phyloP scores from a whole-genome alignment of 164 flowering plant species.

The Berberis thunbergii region DNA sequence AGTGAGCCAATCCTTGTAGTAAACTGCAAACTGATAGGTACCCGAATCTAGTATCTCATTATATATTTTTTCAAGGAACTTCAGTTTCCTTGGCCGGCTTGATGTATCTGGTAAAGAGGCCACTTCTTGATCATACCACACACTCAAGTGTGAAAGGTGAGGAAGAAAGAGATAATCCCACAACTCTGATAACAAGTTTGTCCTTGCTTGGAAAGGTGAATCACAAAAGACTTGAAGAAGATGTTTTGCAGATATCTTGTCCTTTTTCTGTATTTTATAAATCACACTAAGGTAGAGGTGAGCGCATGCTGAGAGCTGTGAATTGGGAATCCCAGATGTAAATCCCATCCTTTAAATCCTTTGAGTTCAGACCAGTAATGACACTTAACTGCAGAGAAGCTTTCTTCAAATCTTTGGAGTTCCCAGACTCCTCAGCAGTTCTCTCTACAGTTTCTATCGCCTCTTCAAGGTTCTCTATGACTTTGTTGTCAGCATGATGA shows the following conservation, averaged over 20 bases:
- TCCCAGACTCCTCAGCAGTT: conserved; percentile 32
- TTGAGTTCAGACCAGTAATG: conserved; percentile 50
- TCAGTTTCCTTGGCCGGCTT: conserved; percentile 30
- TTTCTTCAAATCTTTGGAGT: conserved; percentile 41
- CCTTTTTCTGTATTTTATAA: conserved; percentile 58
- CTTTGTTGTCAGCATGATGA: conserved; percentile 23
- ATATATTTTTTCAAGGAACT: conserved; percentile 49
- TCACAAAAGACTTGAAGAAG: conserved; percentile 64
- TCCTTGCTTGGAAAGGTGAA: conserved; percentile 57
- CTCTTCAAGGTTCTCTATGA: conserved; percentile 42
- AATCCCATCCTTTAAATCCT: conserved; percentile 47
- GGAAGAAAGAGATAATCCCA: conserved; percentile 62
- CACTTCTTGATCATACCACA: conserved; percentile 60
- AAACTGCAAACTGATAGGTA: conserved; percentile 58
- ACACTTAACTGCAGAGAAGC: conserved; percentile 54
- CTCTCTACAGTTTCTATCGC: conserved; percentile 50
- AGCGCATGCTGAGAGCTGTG: conserved; percentile 62
- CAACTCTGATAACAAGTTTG: conserved; percentile 42
- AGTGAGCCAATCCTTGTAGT: conserved; percentile 77
- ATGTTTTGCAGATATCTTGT: conserved; percentile 52
- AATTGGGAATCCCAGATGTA: conserved; percentile 53
- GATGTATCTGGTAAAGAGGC: conserved; percentile 31
- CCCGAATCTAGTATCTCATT: conserved; percentile 54
- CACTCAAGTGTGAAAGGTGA: conserved; percentile 50
- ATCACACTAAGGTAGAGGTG: conserved; percentile 68